phyloP scores from a whole-genome alignment of 148 eudicot species.

The Nepenthes mirabilis region DNA sequence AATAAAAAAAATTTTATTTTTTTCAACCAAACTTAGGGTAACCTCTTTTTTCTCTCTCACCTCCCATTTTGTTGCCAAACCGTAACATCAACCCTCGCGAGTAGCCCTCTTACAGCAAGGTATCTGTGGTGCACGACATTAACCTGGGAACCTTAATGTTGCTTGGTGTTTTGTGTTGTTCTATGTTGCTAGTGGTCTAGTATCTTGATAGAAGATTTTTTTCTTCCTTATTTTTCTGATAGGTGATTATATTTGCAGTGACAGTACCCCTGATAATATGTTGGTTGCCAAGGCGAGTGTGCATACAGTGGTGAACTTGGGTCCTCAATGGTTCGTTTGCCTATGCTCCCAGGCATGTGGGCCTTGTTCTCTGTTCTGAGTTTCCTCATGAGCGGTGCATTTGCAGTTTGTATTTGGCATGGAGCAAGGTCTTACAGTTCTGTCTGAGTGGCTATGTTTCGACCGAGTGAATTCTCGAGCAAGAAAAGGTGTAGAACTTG shows the following conservation, averaged over 20 bases:
- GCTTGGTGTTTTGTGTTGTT: background rate
- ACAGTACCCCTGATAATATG: slow-evolving; percentile 75
- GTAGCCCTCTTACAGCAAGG: slow-evolving; percentile 93
- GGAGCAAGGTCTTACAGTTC: slow-evolving; percentile 94
- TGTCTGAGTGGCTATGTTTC: slow-evolving; percentile 80
- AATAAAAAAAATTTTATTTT: too few relatives aligned
- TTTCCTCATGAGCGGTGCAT: background rate
- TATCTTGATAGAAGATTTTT: background rate
- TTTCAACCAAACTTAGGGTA: background rate
- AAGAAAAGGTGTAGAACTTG: slow-evolving; percentile 63
- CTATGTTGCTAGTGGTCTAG: background rate
- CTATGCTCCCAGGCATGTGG: background rate
- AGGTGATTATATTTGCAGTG: slow-evolving; percentile 35
- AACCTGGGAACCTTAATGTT: background rate
- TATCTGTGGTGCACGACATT: slow-evolving; percentile 6
- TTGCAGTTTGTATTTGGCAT: slow-evolving; percentile 78
- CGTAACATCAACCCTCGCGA: slow-evolving; percentile 17
- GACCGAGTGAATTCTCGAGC: slow-evolving; percentile 85
- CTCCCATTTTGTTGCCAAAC: slow-evolving; percentile 31
- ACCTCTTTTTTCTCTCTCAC: slow-evolving; percentile 9
- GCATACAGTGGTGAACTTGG: slow-evolving; percentile 93
- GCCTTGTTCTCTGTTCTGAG: background rate
- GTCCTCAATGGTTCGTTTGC: slow-evolving; percentile 75
- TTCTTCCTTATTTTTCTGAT: background rate
- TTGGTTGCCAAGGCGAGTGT: slow-evolving; percentile 82